Base-by-base conservation (phyloP, 495 filamentous ascomycete genomes). In the Trichocladium uniseriatum region DNA sequence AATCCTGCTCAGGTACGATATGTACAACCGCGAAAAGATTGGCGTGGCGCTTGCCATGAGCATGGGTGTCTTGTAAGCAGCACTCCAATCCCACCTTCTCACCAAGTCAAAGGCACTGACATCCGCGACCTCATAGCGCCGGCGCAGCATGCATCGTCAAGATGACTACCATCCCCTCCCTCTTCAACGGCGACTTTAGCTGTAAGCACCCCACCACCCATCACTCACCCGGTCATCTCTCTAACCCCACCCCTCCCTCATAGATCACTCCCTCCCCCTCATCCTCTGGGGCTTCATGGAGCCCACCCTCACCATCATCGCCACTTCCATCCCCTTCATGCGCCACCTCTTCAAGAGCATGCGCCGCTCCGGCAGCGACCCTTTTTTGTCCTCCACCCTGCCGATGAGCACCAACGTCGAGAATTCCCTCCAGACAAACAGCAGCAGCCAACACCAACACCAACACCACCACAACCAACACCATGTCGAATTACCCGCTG, bases 311-410 rank as follows among this genome's bases (percentile, higher is more conserved):
- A 64, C 61, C 15, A 66, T 66, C 34, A 59, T 61, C 22, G 63
- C 59, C 27, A 57, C 63, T 7, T 66, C 57, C 5, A 55, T 66
- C n/a, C n/a, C n/a, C n/a, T n/a, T n/a, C n/a, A n/a, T n/a, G n/a
- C n/a, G n/a, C n/a, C n/a, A n/a, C n/a, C 42, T 55, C 13, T 49
- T 55, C 46, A 49, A 43, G 21, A 28, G 27, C 13, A 7, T 41
- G 21, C 41, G 43, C 36, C 42, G 38, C 38, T 16, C 42, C 13
- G 47, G 15, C 9, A 28, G 43, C 20, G 32, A 20, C 39, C 13
- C 19, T 8, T 15, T 34, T 38, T 13, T 32, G 10, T 19, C 22
- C 20, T 19, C 24, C 8, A 22, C 7, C 35, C 45, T 28, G 20
- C n/a, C n/a, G n/a, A n/a, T n/a, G n/a, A n/a, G n/a, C n/a, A n/a